These are phyloP conservation scores for Graphium sp. DNA, from an alignment of 2,329 filamentous ascomycete species.

Conservation along the genomic window DNA sequence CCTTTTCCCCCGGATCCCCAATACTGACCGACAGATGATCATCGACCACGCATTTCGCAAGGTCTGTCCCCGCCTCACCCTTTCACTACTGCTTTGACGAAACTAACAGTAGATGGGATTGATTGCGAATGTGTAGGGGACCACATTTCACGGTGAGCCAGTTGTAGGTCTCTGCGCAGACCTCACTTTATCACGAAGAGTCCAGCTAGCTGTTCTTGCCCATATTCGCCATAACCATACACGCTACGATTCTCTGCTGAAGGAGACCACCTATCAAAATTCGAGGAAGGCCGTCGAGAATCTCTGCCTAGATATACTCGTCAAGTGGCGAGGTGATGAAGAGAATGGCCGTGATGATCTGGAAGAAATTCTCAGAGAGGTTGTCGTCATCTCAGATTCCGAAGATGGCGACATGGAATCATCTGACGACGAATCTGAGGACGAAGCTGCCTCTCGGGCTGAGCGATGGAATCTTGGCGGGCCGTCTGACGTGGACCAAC, in stretches of 20 bases:
- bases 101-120: too few relatives aligned
- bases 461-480: neutral
- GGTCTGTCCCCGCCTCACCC: conserved; percentile 22
- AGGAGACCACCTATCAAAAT: conserved; percentile 38
- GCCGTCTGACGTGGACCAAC: conserved; percentile 1
- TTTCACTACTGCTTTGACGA: too few relatives aligned
- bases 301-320: conserved; percentile 44
- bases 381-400: conserved; percentile 48
- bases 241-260: conserved; percentile 43
- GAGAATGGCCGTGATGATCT: conserved; percentile 51
- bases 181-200: conserved; percentile 41
- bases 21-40: conserved; percentile 45
- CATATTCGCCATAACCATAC: conserved; percentile 53
- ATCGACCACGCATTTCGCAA: conserved; percentile 46
- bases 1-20: conserved; percentile 47
- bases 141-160: conserved; percentile 30
- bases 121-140: conserved; percentile 18
- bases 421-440: conserved; percentile 13
- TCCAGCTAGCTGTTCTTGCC: conserved; percentile 47
- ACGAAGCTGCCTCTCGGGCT: too few relatives aligned
- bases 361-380: conserved; percentile 49
- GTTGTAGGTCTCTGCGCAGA: conserved; percentile 40
- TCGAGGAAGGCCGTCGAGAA: conserved; percentile 44
- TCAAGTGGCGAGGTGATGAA: conserved; percentile 58
- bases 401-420: conserved; percentile 31